These are phyloP conservation scores for Candida nonsorbophila DNA, from an alignment of 805 yeast genomes.

Conservation along the genomic window DNA sequence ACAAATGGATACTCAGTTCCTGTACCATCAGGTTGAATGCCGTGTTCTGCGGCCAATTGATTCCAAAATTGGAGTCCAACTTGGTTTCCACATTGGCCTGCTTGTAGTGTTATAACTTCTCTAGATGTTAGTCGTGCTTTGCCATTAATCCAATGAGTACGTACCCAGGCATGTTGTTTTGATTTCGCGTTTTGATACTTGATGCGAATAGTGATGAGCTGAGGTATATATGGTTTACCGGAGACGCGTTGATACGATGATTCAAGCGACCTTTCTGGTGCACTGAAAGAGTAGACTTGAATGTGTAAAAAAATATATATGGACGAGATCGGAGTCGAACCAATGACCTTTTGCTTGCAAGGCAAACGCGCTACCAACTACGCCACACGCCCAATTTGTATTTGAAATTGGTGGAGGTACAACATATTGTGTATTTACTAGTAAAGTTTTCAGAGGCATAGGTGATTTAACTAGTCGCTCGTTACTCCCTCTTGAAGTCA, in stretches of 20 bases:
- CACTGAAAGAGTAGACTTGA: no score
- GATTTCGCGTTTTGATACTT: no score
- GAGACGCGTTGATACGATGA: no score
- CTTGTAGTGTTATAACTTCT: constrained; percentile 66
- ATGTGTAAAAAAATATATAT: constrained; percentile 19
- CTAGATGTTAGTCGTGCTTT: constrained; percentile 28
- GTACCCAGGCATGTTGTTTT: constrained; percentile 17
- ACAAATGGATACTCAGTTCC: constrained; percentile 29
- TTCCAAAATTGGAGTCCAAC: constrained; percentile 92
- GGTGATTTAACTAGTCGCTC: no score
- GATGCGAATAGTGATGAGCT: no score
- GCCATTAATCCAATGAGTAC: constrained; percentile 3
- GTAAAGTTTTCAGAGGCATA: no score
- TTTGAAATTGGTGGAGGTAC: not conserved
- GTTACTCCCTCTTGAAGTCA: no score
- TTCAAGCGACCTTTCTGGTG: no score
- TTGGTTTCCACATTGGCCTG: constrained; percentile 97
- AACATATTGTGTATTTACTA: no score
- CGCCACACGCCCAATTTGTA: constrained; percentile 58
- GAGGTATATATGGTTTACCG: no score
- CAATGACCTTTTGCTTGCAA: constrained; percentile 75
- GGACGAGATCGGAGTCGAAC: constrained; percentile 80
- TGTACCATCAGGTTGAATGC: constrained; percentile 64
- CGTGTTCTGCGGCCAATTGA: constrained; percentile 83
- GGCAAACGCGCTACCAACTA: constrained; percentile 80